Base-by-base conservation (phyloP, 345 rosid genomes). In the Odontarrhena argentea region DNA sequence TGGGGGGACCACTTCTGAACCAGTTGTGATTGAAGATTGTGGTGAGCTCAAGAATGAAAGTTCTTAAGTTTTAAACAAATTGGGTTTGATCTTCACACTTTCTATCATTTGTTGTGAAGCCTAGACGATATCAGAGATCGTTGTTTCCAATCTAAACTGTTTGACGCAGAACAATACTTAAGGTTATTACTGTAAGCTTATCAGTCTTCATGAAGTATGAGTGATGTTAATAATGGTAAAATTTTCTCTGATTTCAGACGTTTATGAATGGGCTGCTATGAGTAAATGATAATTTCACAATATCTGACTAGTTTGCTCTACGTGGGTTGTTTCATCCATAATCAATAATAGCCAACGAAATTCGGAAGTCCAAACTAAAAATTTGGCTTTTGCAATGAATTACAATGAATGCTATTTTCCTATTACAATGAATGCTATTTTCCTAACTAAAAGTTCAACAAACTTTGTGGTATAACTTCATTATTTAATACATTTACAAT, bases 11-110 rank as follows among this genome's bases (percentile, higher is more conserved):
- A 79, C 91, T 11, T 71, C 72, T 13, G 76, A 85, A 41, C 9
- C 74, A 0, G 95, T 92, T 65, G 81, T 76, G 46, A 80, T 92
- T 7, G 96, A 87, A 75, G 89, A 87, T 56, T 89, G 86, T 55
- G 92, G 92, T 48, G 78, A 87, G 84, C 18, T 86, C 38, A 48
- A 85, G 67, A 81, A 76, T 14, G 78, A 82, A 80, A 55, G 62
- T 8, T 57, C 7, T 30, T n/a, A 5, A 77, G n/a, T 9, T 59
- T 46, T 8, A n/a, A 15, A 54, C 48, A 10, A 15, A 12, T 53
- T 53, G 55, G 22, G 14, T 60, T 50, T 41, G 67, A 32, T 68
- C 18, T 67, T 46, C 30, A 8, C 37, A n/a, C 25, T 7, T 53
- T n/a, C 44, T 18, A n/a, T 34, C 10, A 55, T 34, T 2, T 25